Percentiles rank a stretch among this genome's conserved stretches.
Evolutionary conservation across 2,329 filamentous ascomycete genomes (phyloP).

Genomic region (Helicocarpus griseus): DNA sequence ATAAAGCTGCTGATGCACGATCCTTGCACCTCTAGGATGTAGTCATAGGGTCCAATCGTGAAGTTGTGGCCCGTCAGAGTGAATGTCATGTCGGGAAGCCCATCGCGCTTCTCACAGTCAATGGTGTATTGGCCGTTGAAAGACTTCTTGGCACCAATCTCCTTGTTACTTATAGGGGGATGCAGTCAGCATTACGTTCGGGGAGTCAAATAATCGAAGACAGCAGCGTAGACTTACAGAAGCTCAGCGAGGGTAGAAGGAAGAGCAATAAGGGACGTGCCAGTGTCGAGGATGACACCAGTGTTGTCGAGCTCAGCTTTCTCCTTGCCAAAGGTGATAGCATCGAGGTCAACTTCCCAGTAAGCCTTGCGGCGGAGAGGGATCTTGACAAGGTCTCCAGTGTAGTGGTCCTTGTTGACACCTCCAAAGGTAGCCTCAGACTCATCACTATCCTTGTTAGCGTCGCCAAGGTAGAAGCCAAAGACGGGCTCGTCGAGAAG

Average conservation of each 20-base stretch:
- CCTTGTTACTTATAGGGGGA: slow-evolving; percentile 55
- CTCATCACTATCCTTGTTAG: slow-evolving; percentile 58
- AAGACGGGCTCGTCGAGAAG: slow-evolving; percentile 89
- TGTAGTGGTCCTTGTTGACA: slow-evolving; percentile 69
- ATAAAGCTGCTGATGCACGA: slow-evolving; percentile 97
- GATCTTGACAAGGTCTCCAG: slow-evolving; percentile 82
- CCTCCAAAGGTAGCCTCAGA: slow-evolving; percentile 90
- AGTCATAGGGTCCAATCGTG: slow-evolving; percentile 78
- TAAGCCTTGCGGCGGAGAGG: slow-evolving; percentile 97
- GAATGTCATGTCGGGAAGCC: slow-evolving; percentile 85
- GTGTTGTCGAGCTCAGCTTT: slow-evolving; percentile 86
- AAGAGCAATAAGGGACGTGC: slow-evolving; percentile 93
- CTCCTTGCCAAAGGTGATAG: slow-evolving; percentile 79
- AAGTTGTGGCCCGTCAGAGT: slow-evolving; percentile 87
- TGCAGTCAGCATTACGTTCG: not conserved
- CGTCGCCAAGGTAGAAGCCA: slow-evolving; percentile 84
- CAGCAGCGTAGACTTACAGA: slow-evolving; percentile 42
- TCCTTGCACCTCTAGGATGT: slow-evolving; percentile 90
- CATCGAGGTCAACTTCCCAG: slow-evolving; percentile 96
- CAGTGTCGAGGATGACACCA: slow-evolving; percentile 94
- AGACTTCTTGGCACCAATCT: slow-evolving; percentile 96
- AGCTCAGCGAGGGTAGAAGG: slow-evolving; percentile 87
- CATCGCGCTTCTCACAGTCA: slow-evolving; percentile 74
- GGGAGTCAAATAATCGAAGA: not conserved
- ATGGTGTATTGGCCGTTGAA: slow-evolving; percentile 95